A percentile compares a stretch with the other conserved stretches of the same genome.
These are phyloP conservation scores for Metschnikowia lochheadii DNA, from an alignment of 805 yeast species.

Conservation along the genomic window DNA sequence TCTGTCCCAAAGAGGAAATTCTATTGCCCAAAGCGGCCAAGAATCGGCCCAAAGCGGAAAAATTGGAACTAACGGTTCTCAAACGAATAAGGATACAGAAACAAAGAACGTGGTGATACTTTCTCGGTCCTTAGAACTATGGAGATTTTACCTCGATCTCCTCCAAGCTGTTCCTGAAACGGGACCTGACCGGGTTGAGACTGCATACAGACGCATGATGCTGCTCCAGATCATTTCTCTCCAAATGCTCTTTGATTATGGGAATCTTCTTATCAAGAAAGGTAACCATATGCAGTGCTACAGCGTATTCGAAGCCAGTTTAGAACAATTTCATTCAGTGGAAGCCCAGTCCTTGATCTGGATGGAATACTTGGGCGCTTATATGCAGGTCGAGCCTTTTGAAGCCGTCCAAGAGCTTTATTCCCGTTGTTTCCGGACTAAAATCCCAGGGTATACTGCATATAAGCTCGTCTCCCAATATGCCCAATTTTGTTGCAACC, in stretches of 20 bases:
- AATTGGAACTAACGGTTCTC: too few relatives aligned
- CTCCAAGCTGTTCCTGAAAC: constrained; percentile 53
- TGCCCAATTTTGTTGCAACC: constrained; percentile 56
- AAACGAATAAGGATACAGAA: neutral
- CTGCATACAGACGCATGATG: constrained; percentile 29
- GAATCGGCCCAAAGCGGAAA: too few relatives aligned
- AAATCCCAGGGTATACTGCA: constrained; percentile 45
- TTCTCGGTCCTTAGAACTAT: constrained; percentile 58
- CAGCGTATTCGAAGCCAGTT: constrained; percentile 64
- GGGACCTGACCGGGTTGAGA: constrained; percentile 16
- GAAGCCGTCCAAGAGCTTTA: constrained; percentile 61
- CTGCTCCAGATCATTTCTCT: constrained; percentile 65
- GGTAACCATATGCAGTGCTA: constrained; percentile 47
- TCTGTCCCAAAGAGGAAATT: too few relatives aligned
- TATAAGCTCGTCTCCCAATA: constrained; percentile 52
- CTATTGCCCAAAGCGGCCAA: too few relatives aligned
- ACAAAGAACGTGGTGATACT: constrained; percentile 17
- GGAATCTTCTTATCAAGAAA: constrained; percentile 51
- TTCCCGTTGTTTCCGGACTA: constrained; percentile 52
- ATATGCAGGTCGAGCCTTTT: constrained; percentile 23
- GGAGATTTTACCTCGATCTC: constrained; percentile 72
- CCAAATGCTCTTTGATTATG: constrained; percentile 59
- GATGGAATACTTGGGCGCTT: constrained; percentile 59
- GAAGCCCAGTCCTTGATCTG: constrained; percentile 59
- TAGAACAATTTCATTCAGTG: constrained; percentile 57